Evolutionary conservation across 2,329 filamentous ascomycete genomes (phyloP).

Genomic region (Aspergillus fumigatus): DNA sequence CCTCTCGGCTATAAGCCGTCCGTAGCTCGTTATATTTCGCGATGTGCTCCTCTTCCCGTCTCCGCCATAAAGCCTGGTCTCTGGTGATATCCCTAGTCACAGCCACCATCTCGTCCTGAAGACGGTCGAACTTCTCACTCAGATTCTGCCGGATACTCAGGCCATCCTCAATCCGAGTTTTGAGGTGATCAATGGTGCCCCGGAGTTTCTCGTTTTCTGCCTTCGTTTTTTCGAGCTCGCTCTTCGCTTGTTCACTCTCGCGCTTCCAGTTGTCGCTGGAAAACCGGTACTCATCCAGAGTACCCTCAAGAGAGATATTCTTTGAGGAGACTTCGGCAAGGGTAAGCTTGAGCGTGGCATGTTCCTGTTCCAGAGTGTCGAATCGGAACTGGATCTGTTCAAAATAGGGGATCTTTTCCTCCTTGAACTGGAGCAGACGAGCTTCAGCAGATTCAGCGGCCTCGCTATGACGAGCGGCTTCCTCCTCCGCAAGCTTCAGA

Average conservation of each 20-base stretch:
- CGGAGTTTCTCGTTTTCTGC: conserved; percentile 68
- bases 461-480: conserved; percentile 44
- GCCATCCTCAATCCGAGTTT: conserved; percentile 78
- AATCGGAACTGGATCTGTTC: conserved; percentile 62
- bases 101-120: conserved; percentile 81
- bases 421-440: conserved; percentile 58
- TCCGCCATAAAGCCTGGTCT: conserved; percentile 74
- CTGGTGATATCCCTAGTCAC: conserved; percentile 75
- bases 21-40: conserved; percentile 52
- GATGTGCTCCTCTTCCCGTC: conserved; percentile 58
- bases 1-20: conserved; percentile 62
- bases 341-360: conserved; percentile 51
- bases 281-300: conserved; percentile 60
- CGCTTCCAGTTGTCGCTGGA: conserved; percentile 56
- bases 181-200: conserved; percentile 67
- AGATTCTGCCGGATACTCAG: conserved; percentile 78
- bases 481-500: conserved; percentile 61
- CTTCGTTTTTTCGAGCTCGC: conserved; percentile 46
- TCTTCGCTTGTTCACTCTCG: conserved; percentile 52
- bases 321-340: conserved; percentile 53
- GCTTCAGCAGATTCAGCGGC: conserved; percentile 62
- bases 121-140: conserved; percentile 73
- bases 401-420: conserved; percentile 66
- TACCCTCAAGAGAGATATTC: conserved; percentile 58
- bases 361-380: conserved; percentile 64